Conservation (phyloP, 768 basidiomycete species). For the Auricularia sp. region DNA sequence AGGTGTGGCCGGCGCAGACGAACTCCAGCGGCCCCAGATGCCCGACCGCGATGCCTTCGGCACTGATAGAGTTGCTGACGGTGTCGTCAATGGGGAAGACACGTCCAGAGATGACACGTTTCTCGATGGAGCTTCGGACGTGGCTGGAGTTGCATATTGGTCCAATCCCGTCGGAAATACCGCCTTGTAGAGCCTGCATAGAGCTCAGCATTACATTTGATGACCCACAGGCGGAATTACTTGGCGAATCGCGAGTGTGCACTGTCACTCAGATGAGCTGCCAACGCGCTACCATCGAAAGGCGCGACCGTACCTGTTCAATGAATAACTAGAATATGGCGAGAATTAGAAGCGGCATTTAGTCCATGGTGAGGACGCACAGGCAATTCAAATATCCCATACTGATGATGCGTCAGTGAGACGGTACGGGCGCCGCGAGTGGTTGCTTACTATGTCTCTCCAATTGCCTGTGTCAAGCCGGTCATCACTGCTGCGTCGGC, state of each 20-base stretch:
- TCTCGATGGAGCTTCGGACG: slow-evolving; percentile 27
- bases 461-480: slow-evolving; percentile 61
- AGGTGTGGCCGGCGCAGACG: slow-evolving; percentile 13
- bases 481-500: slow-evolving; percentile 64
- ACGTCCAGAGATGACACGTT: slow-evolving; percentile 20
- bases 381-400: slow-evolving; percentile 73
- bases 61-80: slow-evolving; percentile 8
- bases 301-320: slow-evolving; percentile 41
- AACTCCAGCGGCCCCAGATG: slow-evolving; percentile 21
- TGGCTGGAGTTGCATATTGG: slow-evolving; percentile 29
- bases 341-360: neutral
- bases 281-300: neutral
- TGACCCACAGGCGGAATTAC: slow-evolving; percentile 24
- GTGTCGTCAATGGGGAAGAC: neutral
- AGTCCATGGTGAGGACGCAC: slow-evolving; percentile 28
- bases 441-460: slow-evolving; percentile 32
- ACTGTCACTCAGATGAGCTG: slow-evolving; percentile 19
- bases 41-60: slow-evolving; percentile 2
- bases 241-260: slow-evolving; percentile 71
- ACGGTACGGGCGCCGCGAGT: neutral
- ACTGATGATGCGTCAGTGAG: slow-evolving; percentile 1
- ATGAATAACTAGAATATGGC: slow-evolving; percentile 25
- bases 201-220: neutral
- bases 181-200: slow-evolving; percentile 49
- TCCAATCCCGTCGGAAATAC: slow-evolving; percentile 57